Conservation (phyloP, 1,284 basidiomycete genomes). For the Cerioporus squamosus region DNA sequence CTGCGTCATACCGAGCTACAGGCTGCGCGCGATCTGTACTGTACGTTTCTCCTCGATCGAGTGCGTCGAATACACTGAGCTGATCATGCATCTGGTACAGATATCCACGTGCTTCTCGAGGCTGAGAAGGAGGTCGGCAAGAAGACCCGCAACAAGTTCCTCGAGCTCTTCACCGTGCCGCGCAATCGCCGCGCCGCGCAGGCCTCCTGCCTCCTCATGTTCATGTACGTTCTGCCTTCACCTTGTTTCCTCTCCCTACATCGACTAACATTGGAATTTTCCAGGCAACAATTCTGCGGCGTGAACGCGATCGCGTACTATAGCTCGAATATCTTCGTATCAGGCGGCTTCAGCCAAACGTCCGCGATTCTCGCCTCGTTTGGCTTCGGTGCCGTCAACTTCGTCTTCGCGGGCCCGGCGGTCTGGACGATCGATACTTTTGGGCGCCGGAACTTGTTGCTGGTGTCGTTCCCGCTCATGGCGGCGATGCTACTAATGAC, state of each 20-base stretch:
- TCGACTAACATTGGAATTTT: too few relatives aligned
- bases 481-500: conserved; percentile 63
- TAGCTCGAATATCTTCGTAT: conserved; percentile 61
- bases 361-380: conserved; percentile 63
- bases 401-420: conserved; percentile 60
- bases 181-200: conserved; percentile 77
- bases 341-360: conserved; percentile 52
- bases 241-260: too few relatives aligned
- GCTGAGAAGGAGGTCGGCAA: conserved; percentile 60
- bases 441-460: conserved; percentile 69
- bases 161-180: conserved; percentile 74
- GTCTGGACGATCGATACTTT: conserved; percentile 64
- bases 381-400: conserved; percentile 58
- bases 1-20: conserved; percentile 72
- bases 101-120: conserved; percentile 72
- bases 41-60: neutral
- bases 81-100: neutral
- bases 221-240: conserved; percentile 36
- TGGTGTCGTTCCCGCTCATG: conserved; percentile 73
- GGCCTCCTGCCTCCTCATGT: conserved; percentile 75
- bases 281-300: conserved; percentile 62
- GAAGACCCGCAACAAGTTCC: conserved; percentile 51
- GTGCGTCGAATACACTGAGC: too few relatives aligned
- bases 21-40: conserved; percentile 76
- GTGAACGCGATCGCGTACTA: conserved; percentile 72